Base-by-base conservation (phyloP, 1,284 basidiomycete species). In the Moniliophthora roreri region DNA sequence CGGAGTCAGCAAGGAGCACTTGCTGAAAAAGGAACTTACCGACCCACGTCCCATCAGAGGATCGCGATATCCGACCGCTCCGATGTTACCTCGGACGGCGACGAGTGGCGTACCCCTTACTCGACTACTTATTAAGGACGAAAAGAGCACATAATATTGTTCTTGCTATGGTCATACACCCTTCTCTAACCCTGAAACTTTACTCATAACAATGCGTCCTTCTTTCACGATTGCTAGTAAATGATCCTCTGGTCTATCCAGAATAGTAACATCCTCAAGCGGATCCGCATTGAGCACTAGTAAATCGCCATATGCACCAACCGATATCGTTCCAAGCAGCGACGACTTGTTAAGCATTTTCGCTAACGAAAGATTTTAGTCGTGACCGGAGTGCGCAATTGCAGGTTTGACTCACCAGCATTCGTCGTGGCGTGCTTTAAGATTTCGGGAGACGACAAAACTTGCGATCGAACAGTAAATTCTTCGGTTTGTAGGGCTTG, bases 371-470 rank as follows among this genome's bases (percentile, higher is more conserved):
- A 20, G 32, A n/a, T 10, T n/a, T n/a, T n/a, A n/a, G n/a, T n/a
- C n/a, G n/a, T n/a, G n/a, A n/a, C n/a, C n/a, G n/a, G n/a, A n/a
- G n/a, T n/a, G n/a, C n/a, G n/a, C n/a, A n/a, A n/a, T n/a, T n/a
- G n/a, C 10, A 11, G 8, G 28, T 36, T 37, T 18, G n/a, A 16
- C 67, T 23, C 16, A 69, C 69, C 73, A 26, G 73, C 68, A 58
- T 79, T 79, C 23, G 66, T 69, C 0, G 76, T 79, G 0, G 77
- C 77, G 48, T 79, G 77, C 35, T 66, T 63, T 9, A 79, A 62
- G 4, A 79, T 65, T 2, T 64, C 69, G 0, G 63, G 52, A 0
- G 73, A 69, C 0, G 70, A 56, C 1, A 79, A 66, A 2, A 75
- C 67, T 4, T 62, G 58, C 2, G 73, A 65, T 16, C 77, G 69